These are phyloP conservation scores for Colletotrichum sp. DNA, from an alignment of 2,329 filamentous ascomycete species.

Conservation along the genomic window DNA sequence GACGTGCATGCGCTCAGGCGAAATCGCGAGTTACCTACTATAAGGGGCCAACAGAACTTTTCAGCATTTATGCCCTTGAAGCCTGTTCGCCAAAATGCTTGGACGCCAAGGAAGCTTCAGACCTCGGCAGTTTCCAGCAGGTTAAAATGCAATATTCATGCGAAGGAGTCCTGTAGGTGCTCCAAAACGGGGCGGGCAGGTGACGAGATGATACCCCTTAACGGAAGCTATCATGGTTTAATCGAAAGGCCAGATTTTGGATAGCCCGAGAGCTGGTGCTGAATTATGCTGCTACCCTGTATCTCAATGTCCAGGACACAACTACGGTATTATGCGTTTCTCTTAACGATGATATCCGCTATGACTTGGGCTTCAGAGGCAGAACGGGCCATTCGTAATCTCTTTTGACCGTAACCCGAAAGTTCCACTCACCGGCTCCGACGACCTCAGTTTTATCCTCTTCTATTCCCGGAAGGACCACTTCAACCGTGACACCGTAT, in stretches of 20 bases:
- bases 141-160: background rate
- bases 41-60: background rate
- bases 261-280: background rate
- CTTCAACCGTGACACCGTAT: background rate
- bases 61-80: background rate
- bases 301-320: background rate
- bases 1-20: background rate
- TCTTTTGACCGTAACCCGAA: background rate
- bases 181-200: background rate
- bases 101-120: background rate
- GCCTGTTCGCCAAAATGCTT: background rate
- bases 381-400: conserved; percentile 5
- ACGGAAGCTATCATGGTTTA: background rate
- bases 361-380: background rate
- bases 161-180: background rate
- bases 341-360: background rate
- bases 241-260: background rate
- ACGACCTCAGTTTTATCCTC: background rate
- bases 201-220: background rate
- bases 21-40: background rate
- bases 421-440: background rate
- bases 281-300: background rate
- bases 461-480: background rate
- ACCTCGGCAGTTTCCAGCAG: background rate
- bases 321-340: background rate